Base-by-base conservation (phyloP, 2,329 filamentous ascomycete species). In the Diaporthe batatas region DNA sequence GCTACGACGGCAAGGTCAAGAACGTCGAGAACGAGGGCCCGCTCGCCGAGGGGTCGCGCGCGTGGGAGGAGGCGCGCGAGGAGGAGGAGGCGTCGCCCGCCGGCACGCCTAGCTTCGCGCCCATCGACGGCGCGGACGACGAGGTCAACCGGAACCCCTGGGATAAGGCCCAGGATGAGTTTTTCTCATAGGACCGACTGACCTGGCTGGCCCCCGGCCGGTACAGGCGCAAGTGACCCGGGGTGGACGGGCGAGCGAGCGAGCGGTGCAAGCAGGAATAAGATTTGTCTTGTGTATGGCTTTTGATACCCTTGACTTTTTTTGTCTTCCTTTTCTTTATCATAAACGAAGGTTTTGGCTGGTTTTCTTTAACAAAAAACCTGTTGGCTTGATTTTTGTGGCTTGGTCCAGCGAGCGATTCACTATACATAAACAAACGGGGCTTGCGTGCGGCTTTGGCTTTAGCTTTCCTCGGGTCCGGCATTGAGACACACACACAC, bases 71-170 rank as follows among this genome's bases (percentile, higher is more conserved):
- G 42, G 70, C 67, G 32, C 70, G 70, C 4, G 70, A 70, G 57
- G 72, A 75, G 39, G 70, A 51, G 6, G 59, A 64, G 34, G 70
- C 57, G 1, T 67, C 73, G 4, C 32, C 69, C 6, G 49, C 69
- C 3, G 74, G 59, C 4, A 74, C 73, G 12, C 77, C 77, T 14
- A 55, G 72, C 32, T 76, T 73, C 44, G 73, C 71, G 21, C 55
- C 71, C 21, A 74, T 82, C 2, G 76, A 80, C n/a, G 81, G 83
- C 23, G 79, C 80, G 36, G 85, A 86, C 4, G 85, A 84, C 71
- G 86, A 86, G 47, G 47, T 67, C n/a, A n/a, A 67, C 73, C 80
- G 80, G 25, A 86, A 87, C 74, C 83, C 86, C n/a, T 87, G 85
- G 85, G 80, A 69, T 18, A 67, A 53, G n/a, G n/a, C 14, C 3